Conservation (phyloP, 768 basidiomycete species). For the Tricholoma sp. region DNA sequence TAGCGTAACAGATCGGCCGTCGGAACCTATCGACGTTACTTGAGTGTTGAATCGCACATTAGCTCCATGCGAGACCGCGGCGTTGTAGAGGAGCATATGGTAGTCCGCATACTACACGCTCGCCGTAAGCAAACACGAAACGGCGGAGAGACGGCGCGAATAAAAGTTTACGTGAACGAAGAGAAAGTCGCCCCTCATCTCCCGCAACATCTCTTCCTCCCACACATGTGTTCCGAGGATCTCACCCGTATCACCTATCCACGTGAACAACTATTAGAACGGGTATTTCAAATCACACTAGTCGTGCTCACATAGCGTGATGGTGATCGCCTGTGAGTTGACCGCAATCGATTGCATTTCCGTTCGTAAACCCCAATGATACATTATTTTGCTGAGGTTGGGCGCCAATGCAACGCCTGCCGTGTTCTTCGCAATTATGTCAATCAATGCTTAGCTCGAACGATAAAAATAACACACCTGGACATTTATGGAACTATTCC, state of each 20-base stretch:
- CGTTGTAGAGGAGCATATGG: slow-evolving; percentile 41
- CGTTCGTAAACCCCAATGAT: slow-evolving; percentile 45
- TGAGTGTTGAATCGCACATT: slow-evolving; percentile 29
- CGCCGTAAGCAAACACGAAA: background rate
- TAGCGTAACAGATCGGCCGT: slow-evolving; percentile 25
- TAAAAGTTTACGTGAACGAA: slow-evolving; percentile 33
- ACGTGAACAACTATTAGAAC: background rate
- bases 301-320: slow-evolving; percentile 7
- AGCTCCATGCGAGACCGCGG: slow-evolving; percentile 41
- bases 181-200: slow-evolving; percentile 35
- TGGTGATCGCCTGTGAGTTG: slow-evolving; percentile 21
- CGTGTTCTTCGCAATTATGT: slow-evolving; percentile 9
- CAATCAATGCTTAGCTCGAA: background rate
- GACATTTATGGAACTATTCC: slow-evolving; percentile 13
- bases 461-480: slow-evolving; percentile 7
- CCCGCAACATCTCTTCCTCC: slow-evolving; percentile 47
- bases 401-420: slow-evolving; percentile 37
- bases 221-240: slow-evolving; percentile 43
- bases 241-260: slow-evolving; percentile 47
- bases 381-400: slow-evolving; percentile 51
- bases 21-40: slow-evolving; percentile 26
- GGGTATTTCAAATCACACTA: background rate
- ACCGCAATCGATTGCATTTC: slow-evolving; percentile 13
- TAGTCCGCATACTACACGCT: slow-evolving; percentile 43
- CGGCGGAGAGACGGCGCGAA: background rate